Conservation (phyloP, 2,329 filamentous ascomycete species). For the Stromatinia cepivora region DNA sequence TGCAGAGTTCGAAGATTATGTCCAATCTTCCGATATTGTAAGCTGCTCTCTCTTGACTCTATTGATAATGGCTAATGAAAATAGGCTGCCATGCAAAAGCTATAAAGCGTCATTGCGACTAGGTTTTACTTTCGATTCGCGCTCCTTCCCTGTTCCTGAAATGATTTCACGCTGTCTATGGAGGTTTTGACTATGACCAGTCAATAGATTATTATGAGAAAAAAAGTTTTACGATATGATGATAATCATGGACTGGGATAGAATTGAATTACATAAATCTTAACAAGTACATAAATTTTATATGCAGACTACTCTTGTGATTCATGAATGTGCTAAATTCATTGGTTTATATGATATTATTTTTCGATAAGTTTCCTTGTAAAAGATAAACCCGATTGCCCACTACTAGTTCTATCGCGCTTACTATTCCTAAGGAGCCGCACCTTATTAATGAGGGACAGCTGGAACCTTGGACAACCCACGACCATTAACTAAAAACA, state of each 20-base stretch:
- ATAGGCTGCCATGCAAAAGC: constrained; percentile 81
- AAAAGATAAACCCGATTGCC: background rate
- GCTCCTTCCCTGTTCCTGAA: constrained; percentile 31
- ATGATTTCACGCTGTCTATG: constrained; percentile 34
- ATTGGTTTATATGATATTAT: background rate
- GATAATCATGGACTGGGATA: constrained; percentile 38
- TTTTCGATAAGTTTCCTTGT: background rate
- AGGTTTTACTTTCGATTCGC: constrained; percentile 23
- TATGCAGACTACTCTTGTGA: constrained; percentile 1
- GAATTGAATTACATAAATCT: constrained; percentile 35
- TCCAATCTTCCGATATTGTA: constrained; percentile 89
- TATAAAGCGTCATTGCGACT: constrained; percentile 57
- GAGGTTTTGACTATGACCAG: constrained; percentile 29
- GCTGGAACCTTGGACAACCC: constrained; percentile 8
- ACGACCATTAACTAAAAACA: constrained; percentile 5
- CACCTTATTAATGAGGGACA: constrained; percentile 19
- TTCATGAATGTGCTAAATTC: constrained; percentile 8
- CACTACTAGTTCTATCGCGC: constrained; percentile 16
- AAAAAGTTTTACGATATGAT: constrained; percentile 32
- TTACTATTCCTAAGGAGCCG: constrained; percentile 20
- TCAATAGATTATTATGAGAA: constrained; percentile 21
- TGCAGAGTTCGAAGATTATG: constrained; percentile 84
- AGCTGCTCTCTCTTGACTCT: constrained; percentile 36
- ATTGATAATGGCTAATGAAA: constrained; percentile 30
- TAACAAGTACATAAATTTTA: constrained; percentile 22